Percentiles rank a stretch among this genome's conserved stretches.
phyloP scores from a whole-genome alignment of 768 basidiomycete genomes.

The Pleurotus sapidus region DNA sequence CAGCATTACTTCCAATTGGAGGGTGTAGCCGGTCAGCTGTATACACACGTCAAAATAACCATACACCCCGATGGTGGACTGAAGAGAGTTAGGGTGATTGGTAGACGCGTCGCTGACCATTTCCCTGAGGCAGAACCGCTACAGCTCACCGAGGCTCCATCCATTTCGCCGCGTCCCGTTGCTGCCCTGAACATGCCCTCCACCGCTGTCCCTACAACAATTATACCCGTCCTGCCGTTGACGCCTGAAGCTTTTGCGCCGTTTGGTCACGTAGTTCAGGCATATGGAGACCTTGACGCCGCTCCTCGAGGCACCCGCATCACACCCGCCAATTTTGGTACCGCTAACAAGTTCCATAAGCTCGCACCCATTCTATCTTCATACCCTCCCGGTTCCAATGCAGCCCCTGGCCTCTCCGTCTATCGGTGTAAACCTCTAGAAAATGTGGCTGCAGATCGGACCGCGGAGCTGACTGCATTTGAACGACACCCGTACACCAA shows the following conservation, averaged over 20 bases:
- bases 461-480: constrained; percentile 63
- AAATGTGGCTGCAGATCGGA: constrained; percentile 44
- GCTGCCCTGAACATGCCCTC: neutral
- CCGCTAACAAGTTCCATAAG: constrained; percentile 92
- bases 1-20: constrained; percentile 88
- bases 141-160: neutral
- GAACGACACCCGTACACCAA: constrained; percentile 90
- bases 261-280: constrained; percentile 91
- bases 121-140: constrained; percentile 5
- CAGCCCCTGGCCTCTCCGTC: constrained; percentile 72
- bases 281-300: constrained; percentile 64
- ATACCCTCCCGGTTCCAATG: constrained; percentile 57
- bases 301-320: constrained; percentile 69
- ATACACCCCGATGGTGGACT: constrained; percentile 96
- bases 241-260: constrained; percentile 85
- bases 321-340: constrained; percentile 85
- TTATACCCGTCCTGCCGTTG: constrained; percentile 61
- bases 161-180: neutral
- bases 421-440: constrained; percentile 69
- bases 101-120: constrained; percentile 39
- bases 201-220: neutral
- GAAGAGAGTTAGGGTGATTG: constrained; percentile 86
- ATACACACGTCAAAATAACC: constrained; percentile 83
- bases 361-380: constrained; percentile 66
- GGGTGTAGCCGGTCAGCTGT: constrained; percentile 51